phyloP scores from a whole-genome alignment of 1,284 basidiomycete genomes.

The Microbotryomycetes sp. region DNA sequence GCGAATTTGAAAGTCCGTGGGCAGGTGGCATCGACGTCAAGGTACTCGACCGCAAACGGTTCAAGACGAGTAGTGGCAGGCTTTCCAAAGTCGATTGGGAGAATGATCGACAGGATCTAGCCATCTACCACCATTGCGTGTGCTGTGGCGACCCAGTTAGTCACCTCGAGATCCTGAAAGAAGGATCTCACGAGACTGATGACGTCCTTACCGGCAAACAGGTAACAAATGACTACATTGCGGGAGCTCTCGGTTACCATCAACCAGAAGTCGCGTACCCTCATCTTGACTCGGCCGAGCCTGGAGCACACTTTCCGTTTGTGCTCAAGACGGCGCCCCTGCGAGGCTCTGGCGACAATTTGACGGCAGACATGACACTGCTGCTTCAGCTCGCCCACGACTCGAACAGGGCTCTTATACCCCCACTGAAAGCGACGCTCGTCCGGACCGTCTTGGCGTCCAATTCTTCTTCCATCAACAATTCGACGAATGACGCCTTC shows the following conservation, averaged over 20 bases:
- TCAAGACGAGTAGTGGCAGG: slow-evolving; percentile 8
- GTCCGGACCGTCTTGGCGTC: neutral
- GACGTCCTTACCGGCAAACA: neutral
- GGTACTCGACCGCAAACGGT: slow-evolving; percentile 6
- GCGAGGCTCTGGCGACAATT: neutral
- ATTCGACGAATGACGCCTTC: neutral
- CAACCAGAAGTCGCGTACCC: slow-evolving; percentile 5
- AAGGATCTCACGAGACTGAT: no score
- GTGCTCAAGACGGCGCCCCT: slow-evolving; percentile 7
- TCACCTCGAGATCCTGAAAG: neutral
- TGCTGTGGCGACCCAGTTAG: slow-evolving; percentile 19
- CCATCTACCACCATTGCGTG: slow-evolving; percentile 10
- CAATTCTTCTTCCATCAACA: neutral
- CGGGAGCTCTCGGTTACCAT: slow-evolving; percentile 18
- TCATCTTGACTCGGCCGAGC: neutral
- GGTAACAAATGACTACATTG: slow-evolving; percentile 19
- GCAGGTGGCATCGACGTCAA: slow-evolving; percentile 22
- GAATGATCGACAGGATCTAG: neutral
- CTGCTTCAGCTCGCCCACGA: slow-evolving; percentile 17
- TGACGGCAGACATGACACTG: slow-evolving; percentile 7
- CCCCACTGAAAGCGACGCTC: slow-evolving; percentile 7
- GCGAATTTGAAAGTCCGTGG: slow-evolving; percentile 19
- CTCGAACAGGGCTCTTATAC: slow-evolving; percentile 7
- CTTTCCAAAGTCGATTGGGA: neutral
- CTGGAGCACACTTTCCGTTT: slow-evolving; percentile 1